Percentiles rank a stretch among this genome's conserved stretches.
phyloP scores from a whole-genome alignment of 1,284 basidiomycete species.

The Coriolopsis trogii region DNA sequence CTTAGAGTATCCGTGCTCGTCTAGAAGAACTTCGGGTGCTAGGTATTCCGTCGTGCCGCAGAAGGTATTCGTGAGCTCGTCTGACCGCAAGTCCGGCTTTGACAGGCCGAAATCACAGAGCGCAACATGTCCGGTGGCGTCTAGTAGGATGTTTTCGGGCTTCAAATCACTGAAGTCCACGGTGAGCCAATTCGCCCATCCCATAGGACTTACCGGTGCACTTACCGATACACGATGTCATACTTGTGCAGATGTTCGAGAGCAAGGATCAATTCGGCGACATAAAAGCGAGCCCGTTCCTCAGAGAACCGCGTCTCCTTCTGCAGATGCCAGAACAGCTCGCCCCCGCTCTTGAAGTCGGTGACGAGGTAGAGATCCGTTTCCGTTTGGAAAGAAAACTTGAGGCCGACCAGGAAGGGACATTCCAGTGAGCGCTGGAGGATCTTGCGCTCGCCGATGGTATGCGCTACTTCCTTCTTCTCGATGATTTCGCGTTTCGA shows the following conservation, averaged over 20 bases:
- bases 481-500: conserved; percentile 99
- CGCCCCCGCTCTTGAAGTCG: conserved; percentile 98
- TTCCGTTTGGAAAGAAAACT: conserved; percentile 98
- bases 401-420: conserved; percentile 97
- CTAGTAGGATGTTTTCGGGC: conserved; percentile 96
- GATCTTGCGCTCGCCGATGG: conserved; percentile 99
- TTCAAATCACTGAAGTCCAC: conserved; percentile 76
- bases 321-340: conserved; percentile 98
- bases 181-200: background rate
- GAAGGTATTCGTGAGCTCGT: conserved; percentile 97
- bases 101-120: conserved; percentile 97
- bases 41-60: conserved; percentile 98
- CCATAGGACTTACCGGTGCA: conserved; percentile 16
- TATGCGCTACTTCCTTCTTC: conserved; percentile 99
- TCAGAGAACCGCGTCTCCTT: conserved; percentile 93
- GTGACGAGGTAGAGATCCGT: conserved; percentile 96
- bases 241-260: conserved; percentile 97
- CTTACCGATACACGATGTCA: conserved; percentile 92
- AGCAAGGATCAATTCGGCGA: conserved; percentile 92
- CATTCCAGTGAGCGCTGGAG: conserved; percentile 93
- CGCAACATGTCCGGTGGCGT: conserved; percentile 96
- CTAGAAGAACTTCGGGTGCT: conserved; percentile 97
- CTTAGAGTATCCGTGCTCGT: conserved; percentile 98
- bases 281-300: conserved; percentile 93
- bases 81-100: conserved; percentile 92